Conservation (phyloP, 768 basidiomycete genomes). For the Boletus bicolor region DNA sequence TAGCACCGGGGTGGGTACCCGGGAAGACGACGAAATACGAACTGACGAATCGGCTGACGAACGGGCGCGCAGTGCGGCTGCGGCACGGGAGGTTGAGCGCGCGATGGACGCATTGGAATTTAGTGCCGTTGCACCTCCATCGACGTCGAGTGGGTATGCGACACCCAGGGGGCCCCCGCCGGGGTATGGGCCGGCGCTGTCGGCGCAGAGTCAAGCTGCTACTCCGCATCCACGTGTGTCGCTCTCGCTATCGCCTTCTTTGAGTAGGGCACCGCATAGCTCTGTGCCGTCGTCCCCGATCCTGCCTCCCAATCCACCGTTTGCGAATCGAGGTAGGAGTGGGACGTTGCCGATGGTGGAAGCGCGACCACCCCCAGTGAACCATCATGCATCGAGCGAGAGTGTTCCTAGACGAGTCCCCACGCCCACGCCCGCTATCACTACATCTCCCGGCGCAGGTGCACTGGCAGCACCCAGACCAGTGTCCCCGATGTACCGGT, state of each 20-base stretch:
- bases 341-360: slow-evolving; percentile 10
- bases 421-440: neutral
- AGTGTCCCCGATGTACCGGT: slow-evolving; percentile 8
- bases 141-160: slow-evolving; percentile 10
- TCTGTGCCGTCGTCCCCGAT: slow-evolving; percentile 27
- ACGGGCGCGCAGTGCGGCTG: slow-evolving; percentile 57
- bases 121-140: slow-evolving; percentile 24
- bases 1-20: neutral
- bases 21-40: slow-evolving; percentile 29
- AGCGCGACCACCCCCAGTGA: neutral
- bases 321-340: slow-evolving; percentile 31
- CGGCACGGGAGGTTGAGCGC: slow-evolving; percentile 62
- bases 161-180: slow-evolving; percentile 17
- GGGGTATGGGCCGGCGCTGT: slow-evolving; percentile 1
- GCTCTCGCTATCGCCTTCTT: neutral
- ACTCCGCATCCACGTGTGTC: neutral
- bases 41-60: slow-evolving; percentile 42
- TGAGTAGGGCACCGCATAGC: slow-evolving; percentile 12
- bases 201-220: slow-evolving; percentile 1
- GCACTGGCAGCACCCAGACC: slow-evolving; percentile 1
- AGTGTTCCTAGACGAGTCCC: slow-evolving; percentile 7
- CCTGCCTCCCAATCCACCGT: slow-evolving; percentile 40
- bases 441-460: neutral
- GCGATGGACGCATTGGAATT: slow-evolving; percentile 60
- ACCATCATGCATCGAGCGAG: slow-evolving; percentile 4